Conservation (phyloP, 2,329 filamentous ascomycete genomes). For the Colletotrichum viniferum region DNA sequence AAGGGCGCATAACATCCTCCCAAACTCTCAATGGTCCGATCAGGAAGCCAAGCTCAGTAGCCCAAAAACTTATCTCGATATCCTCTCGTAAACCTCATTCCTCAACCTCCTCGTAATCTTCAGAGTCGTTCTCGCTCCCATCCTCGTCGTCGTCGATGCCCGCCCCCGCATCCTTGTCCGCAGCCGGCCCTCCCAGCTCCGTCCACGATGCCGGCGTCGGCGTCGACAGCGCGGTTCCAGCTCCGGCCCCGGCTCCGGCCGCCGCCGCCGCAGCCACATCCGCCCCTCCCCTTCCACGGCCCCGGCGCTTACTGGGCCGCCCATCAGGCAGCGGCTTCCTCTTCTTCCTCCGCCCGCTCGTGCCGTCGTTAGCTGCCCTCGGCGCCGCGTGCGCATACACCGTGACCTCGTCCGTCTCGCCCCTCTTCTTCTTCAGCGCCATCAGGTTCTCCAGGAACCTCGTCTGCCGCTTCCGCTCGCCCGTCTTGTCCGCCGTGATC, state of each 20-base stretch:
- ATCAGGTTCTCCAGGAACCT: conserved; percentile 71
- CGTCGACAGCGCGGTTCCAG: conserved; percentile 28
- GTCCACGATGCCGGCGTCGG: conserved; percentile 40
- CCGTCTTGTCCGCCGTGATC: conserved; percentile 48
- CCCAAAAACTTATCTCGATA: neutral
- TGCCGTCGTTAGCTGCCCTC: conserved; percentile 26
- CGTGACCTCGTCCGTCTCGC: conserved; percentile 70
- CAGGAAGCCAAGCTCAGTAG: neutral
- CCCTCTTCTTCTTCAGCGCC: conserved; percentile 65
- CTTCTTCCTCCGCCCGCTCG: conserved; percentile 24
- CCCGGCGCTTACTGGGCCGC: conserved; percentile 2
- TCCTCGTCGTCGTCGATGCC: conserved; percentile 18
- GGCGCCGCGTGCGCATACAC: conserved; percentile 54
- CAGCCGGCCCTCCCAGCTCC: conserved; percentile 29
- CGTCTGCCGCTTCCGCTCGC: conserved; percentile 51
- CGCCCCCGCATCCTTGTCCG: neutral
- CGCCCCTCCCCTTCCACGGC: conserved; percentile 10
- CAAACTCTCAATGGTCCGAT: neutral
- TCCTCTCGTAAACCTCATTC: neutral
- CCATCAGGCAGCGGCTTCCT: conserved; percentile 13
- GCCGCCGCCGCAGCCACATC: neutral
- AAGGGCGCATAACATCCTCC: neutral
- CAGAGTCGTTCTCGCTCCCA: conserved; percentile 26
- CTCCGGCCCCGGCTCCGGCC: neutral
- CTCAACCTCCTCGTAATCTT: conserved; percentile 28